Percentiles rank a stretch among this genome's conserved stretches.
These are phyloP conservation scores for Candida dubliniensis DNA, from an alignment of 1,139 yeast species.

Conservation along the genomic window DNA sequence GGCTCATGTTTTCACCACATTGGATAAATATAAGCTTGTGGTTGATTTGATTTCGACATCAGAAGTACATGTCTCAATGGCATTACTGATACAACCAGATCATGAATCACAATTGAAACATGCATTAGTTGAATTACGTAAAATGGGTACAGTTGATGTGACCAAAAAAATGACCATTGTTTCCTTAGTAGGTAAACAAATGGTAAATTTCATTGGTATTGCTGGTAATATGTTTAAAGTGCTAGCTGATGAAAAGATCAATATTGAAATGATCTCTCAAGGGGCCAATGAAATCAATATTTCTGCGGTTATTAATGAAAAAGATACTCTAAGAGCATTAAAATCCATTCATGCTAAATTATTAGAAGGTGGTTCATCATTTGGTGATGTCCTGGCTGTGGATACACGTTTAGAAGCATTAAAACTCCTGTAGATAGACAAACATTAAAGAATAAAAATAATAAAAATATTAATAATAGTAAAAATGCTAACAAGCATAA, in stretches of 20 bases:
- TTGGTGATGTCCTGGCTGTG: slow-evolving; percentile 37
- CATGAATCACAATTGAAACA: slow-evolving; percentile 58
- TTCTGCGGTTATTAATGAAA: slow-evolving; percentile 87
- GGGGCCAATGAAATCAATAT: slow-evolving; percentile 98
- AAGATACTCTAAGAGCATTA: slow-evolving; percentile 81
- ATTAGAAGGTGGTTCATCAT: slow-evolving; percentile 51
- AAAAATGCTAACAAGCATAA: background rate
- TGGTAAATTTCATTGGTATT: slow-evolving; percentile 95
- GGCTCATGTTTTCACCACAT: slow-evolving; percentile 83
- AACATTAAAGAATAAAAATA: slow-evolving; percentile 4
- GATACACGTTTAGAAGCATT: slow-evolving; percentile 41
- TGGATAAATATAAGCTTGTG: slow-evolving; percentile 82
- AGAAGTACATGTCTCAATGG: slow-evolving; percentile 98
- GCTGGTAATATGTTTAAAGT: slow-evolving; percentile 98
- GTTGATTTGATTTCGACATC: slow-evolving; percentile 96
- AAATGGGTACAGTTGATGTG: slow-evolving; percentile 85
- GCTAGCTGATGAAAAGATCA: slow-evolving; percentile 86
- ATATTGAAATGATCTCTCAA: slow-evolving; percentile 96
- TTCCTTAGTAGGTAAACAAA: slow-evolving; percentile 92
- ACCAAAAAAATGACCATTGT: slow-evolving; percentile 87
- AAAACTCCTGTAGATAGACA: slow-evolving; percentile 26
- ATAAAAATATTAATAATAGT: slow-evolving; percentile 1
- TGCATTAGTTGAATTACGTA: slow-evolving; percentile 75
- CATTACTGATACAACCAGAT: slow-evolving; percentile 73
- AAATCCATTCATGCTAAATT: slow-evolving; percentile 80